A percentile compares a stretch with the other conserved stretches of the same genome.
Conservation (phyloP, 306 rosid species). For the Clitoria ternatea region DNA sequence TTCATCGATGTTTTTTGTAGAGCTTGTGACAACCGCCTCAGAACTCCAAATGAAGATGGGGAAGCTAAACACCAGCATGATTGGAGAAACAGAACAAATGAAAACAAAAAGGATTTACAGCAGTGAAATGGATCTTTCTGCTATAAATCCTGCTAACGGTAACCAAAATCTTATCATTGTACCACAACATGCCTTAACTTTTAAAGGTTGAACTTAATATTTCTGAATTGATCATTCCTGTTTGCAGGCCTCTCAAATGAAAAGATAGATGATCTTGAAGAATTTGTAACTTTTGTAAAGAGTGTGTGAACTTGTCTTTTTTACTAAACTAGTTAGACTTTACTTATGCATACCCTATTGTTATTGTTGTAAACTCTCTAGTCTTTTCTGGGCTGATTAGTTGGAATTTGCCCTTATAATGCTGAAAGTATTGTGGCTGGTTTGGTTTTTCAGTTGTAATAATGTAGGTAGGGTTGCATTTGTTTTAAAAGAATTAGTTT, state of each 20-base stretch:
- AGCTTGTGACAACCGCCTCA: constrained; percentile 51
- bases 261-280: constrained; percentile 44
- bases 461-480: no score
- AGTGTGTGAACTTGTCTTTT: constrained; percentile 29
- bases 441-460: no score
- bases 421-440: constrained; percentile 1
- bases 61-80: constrained; percentile 29
- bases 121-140: constrained; percentile 29
- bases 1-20: constrained; percentile 36
- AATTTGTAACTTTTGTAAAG: constrained; percentile 36
- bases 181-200: constrained; percentile 17
- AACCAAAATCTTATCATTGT: constrained; percentile 12
- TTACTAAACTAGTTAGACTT: background rate
- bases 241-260: constrained; percentile 56
- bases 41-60: constrained; percentile 49
- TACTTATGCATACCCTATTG: background rate
- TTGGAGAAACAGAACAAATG: constrained; percentile 37
- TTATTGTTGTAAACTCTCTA: background rate
- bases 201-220: background rate
- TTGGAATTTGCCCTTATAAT: constrained; percentile 5
- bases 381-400: background rate
- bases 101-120: constrained; percentile 32
- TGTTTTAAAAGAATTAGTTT: no score
- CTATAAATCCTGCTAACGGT: constrained; percentile 38
- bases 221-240: constrained; percentile 3